Conservation (phyloP, 1,284 basidiomycete species). For the Trichosporon asahii region DNA sequence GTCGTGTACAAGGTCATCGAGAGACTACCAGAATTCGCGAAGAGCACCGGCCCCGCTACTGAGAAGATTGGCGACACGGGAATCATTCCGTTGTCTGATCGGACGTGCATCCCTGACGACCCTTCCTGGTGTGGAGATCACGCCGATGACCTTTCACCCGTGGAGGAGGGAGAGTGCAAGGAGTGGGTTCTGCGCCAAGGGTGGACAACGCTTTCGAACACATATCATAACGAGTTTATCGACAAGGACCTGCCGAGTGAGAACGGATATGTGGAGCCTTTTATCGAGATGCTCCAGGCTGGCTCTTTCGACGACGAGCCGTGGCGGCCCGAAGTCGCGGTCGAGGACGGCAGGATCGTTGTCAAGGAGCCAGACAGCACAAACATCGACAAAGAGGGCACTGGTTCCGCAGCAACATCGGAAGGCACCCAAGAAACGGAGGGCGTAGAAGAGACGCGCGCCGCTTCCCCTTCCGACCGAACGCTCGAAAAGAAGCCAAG, state of each 20-base stretch:
- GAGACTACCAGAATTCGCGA: constrained; percentile 15
- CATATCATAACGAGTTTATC: constrained; percentile 8
- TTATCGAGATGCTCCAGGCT: constrained; percentile 1
- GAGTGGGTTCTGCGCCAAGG: constrained; percentile 6
- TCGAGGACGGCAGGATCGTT: background rate
- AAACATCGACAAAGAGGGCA: background rate
- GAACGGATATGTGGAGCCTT: background rate
- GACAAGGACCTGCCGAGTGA: background rate
- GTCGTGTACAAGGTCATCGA: constrained; percentile 18
- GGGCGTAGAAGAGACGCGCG: background rate
- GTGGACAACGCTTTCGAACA: background rate
- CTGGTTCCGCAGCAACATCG: background rate
- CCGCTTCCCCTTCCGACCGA: background rate
- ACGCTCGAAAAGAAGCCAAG: background rate
- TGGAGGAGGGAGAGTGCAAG: constrained; percentile 4
- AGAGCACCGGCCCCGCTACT: background rate
- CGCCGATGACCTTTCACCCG: background rate
- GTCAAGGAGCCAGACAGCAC: background rate
- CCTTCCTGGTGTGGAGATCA: background rate
- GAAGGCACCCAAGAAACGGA: background rate
- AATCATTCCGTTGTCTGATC: background rate
- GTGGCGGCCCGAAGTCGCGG: background rate
- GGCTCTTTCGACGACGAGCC: constrained; percentile 3
- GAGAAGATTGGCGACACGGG: constrained; percentile 2
- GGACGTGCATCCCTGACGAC: constrained; percentile 1